These are phyloP conservation scores for Wickerhamiella galacta DNA, from an alignment of 805 yeast genomes.

Conservation along the genomic window DNA sequence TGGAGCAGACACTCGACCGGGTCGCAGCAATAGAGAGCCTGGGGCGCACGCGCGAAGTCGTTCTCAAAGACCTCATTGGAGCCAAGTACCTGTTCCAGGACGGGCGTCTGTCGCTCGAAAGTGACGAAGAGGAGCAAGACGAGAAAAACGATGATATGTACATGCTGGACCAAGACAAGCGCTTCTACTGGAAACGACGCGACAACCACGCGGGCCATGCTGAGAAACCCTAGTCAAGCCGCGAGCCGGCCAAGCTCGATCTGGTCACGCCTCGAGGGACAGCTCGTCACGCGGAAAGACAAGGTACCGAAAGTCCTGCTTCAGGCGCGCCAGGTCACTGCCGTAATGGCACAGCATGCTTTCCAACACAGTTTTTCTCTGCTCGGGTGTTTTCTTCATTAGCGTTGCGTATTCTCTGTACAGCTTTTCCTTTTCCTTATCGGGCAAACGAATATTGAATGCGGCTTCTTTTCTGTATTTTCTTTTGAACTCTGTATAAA, in stretches of 20 bases:
- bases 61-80: constrained; percentile 47
- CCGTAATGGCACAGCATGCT: too few species aligned
- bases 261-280: too few species aligned
- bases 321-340: too few species aligned
- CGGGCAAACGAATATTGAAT: constrained; percentile 18
- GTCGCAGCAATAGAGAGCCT: constrained; percentile 62
- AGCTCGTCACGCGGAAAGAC: too few species aligned
- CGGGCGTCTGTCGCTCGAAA: constrained; percentile 8
- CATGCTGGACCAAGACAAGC: constrained; percentile 8
- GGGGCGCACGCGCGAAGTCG: constrained; percentile 61
- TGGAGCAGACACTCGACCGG: constrained; percentile 48
- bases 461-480: constrained; percentile 18
- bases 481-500: constrained; percentile 28
- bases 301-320: too few species aligned
- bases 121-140: constrained; percentile 10
- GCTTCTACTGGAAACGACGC: constrained; percentile 11
- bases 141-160: constrained; percentile 14
- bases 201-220: background rate
- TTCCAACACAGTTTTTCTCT: constrained; percentile 1
- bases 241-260: too few species aligned
- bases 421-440: constrained; percentile 24
- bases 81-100: constrained; percentile 14
- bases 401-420: constrained; percentile 22
- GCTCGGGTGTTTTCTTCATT: background rate
- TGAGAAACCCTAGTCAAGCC: background rate